Conservation (phyloP, 495 filamentous ascomycete species). For the Penicillium angulare region DNA sequence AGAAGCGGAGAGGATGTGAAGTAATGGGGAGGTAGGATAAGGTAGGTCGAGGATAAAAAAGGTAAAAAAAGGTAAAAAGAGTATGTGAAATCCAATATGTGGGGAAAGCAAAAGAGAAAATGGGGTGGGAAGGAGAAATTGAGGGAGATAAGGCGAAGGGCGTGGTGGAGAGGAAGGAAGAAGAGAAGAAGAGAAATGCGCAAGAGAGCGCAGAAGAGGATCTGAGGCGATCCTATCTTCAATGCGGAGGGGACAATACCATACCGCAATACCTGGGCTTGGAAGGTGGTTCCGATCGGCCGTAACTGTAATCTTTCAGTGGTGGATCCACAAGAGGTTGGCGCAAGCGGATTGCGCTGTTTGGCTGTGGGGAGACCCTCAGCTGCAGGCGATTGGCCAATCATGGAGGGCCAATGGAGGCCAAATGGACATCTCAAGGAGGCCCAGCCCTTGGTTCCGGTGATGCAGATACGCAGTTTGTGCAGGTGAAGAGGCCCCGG, state of each 20-base stretch:
- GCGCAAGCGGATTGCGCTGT: conserved; percentile 10
- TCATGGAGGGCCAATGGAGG: neutral
- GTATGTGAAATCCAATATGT: conserved; percentile 6
- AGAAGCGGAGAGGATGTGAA: conserved; percentile 16
- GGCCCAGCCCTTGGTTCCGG: neutral
- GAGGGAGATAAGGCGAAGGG: conserved; percentile 9
- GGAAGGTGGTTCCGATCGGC: conserved; percentile 10
- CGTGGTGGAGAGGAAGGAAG: conserved; percentile 7
- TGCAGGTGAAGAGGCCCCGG: neutral
- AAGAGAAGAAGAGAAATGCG: conserved; percentile 11
- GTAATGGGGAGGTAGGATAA: conserved; percentile 7
- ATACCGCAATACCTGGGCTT: conserved; percentile 20
- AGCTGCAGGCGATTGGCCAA: conserved; percentile 19
- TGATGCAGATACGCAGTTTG: neutral
- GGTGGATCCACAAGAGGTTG: conserved; percentile 6
- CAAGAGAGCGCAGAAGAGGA: conserved; percentile 18
- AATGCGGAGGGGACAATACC: conserved; percentile 31
- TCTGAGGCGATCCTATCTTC: conserved; percentile 32
- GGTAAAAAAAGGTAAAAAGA: conserved; percentile 7
- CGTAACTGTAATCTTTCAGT: conserved; percentile 12
- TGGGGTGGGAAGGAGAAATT: conserved; percentile 4
- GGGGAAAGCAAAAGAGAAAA: conserved; percentile 6
- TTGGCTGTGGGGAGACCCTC: conserved; percentile 14
- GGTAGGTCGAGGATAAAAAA: conserved; percentile 14
- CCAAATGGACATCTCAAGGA: too few relatives aligned